A percentile compares a stretch with the other conserved stretches of the same genome.
Conservation (phyloP, 768 basidiomycete genomes). For the Naganishia friedmannii region DNA sequence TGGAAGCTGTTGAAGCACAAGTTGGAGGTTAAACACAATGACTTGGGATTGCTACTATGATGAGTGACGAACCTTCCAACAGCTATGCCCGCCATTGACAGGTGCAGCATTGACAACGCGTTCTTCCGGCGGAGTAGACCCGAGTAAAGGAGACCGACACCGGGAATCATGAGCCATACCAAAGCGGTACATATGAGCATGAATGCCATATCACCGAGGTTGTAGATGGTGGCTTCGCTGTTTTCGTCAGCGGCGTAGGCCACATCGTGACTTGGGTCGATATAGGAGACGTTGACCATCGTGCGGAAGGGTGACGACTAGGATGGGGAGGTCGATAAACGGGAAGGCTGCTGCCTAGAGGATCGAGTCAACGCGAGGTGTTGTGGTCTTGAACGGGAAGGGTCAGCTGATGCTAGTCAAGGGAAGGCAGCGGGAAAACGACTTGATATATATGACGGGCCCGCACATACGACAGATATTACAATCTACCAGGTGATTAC, state of each 20-base stretch:
- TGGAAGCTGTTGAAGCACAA: conserved; percentile 5
- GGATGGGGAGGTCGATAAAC: not conserved
- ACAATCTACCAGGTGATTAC: not conserved
- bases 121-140: conserved; percentile 54
- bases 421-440: not conserved
- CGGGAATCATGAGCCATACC: conserved; percentile 55
- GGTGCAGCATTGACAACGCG: conserved; percentile 54
- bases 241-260: conserved; percentile 34
- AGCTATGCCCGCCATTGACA: conserved; percentile 50
- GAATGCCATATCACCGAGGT: conserved; percentile 51
- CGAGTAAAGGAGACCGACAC: conserved; percentile 51
- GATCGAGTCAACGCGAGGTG: no score
- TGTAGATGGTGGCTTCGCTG: conserved; percentile 44
- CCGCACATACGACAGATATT: not conserved
- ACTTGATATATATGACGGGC: not conserved
- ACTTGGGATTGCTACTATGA: not conserved
- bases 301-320: not conserved
- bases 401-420: no score
- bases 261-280: conserved; percentile 40
- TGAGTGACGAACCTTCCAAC: conserved; percentile 38
- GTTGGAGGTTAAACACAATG: not conserved
- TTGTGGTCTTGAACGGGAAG: no score
- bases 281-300: conserved; percentile 50
- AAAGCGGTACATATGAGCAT: conserved; percentile 43
- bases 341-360: no score